Percentiles rank a stretch among this genome's conserved stretches.
These are phyloP conservation scores for Diplodia seriata DNA, from an alignment of 2,329 filamentous ascomycete genomes.

Conservation along the genomic window DNA sequence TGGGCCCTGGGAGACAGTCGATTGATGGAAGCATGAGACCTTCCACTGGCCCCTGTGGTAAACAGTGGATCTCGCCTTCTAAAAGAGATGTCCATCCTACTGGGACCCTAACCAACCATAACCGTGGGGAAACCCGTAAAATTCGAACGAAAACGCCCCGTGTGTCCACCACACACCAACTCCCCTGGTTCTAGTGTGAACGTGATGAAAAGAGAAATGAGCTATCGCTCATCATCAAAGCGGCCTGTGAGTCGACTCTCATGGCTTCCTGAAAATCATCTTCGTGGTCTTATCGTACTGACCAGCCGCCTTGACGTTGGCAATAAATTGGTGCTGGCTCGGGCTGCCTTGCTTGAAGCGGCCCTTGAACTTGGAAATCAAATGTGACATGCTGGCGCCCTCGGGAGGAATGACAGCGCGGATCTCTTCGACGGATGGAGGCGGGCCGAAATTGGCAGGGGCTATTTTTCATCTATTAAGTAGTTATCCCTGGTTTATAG, in stretches of 20 bases:
- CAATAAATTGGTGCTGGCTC: slow-evolving; percentile 25
- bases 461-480: slow-evolving; percentile 12
- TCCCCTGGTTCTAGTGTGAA: neutral
- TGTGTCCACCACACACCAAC: neutral
- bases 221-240: neutral
- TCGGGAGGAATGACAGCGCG: slow-evolving; percentile 52
- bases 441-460: slow-evolving; percentile 34
- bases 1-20: neutral
- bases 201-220: neutral
- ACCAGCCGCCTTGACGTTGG: slow-evolving; percentile 30
- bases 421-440: slow-evolving; percentile 55
- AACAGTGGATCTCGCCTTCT: neutral
- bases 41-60: neutral
- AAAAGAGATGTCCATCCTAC: neutral
- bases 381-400: slow-evolving; percentile 52
- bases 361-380: slow-evolving; percentile 52
- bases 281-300: slow-evolving; percentile 26
- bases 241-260: neutral
- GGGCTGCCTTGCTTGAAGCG: slow-evolving; percentile 39
- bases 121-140: neutral
- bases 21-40: neutral
- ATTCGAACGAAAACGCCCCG: neutral
- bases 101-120: neutral
- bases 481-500: neutral
- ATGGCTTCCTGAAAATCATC: slow-evolving; percentile 25